Percentiles rank a stretch among this genome's conserved stretches.
Evolutionary conservation across 2,329 filamentous ascomycete genomes (phyloP).

Genomic region (Talaromyces albobiverticillius): DNA sequence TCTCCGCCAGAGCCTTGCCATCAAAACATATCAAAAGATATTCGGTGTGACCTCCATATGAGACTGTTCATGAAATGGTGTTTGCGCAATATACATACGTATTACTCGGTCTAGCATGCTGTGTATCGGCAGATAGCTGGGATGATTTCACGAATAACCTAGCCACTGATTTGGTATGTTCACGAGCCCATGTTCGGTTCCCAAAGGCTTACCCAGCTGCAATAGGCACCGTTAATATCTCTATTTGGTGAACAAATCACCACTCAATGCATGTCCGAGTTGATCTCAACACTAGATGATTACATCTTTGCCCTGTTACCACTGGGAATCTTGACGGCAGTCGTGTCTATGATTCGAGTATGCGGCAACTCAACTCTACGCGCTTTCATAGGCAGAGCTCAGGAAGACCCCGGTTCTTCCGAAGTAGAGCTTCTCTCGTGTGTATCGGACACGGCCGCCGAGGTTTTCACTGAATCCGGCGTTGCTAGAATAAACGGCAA

Average conservation of each 20-base stretch:
- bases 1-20: neutral
- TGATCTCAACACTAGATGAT: slow-evolving; percentile 40
- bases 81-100: neutral
- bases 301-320: slow-evolving; percentile 49
- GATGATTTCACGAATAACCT: slow-evolving; percentile 40
- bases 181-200: neutral
- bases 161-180: slow-evolving; percentile 35
- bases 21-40: neutral
- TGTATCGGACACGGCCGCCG: slow-evolving; percentile 45
- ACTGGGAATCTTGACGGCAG: slow-evolving; percentile 44
- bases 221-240: slow-evolving; percentile 33
- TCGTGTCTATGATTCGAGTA: slow-evolving; percentile 46
- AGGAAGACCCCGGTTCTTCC: slow-evolving; percentile 40
- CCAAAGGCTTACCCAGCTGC: neutral
- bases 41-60: neutral
- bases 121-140: slow-evolving; percentile 29
- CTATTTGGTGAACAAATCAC: slow-evolving; percentile 49
- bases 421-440: slow-evolving; percentile 48
- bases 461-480: slow-evolving; percentile 44
- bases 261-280: slow-evolving; percentile 49
- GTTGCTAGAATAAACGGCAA: slow-evolving; percentile 37
- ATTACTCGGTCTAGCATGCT: slow-evolving; percentile 18
- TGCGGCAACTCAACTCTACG: slow-evolving; percentile 43
- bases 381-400: slow-evolving; percentile 45
- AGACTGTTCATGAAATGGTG: neutral